Evolutionary conservation across 176 grass and related monocot species (phyloP), one percentile per base, ranked within the genome.

Genomic region (Aegilops sharonensis): DNA sequence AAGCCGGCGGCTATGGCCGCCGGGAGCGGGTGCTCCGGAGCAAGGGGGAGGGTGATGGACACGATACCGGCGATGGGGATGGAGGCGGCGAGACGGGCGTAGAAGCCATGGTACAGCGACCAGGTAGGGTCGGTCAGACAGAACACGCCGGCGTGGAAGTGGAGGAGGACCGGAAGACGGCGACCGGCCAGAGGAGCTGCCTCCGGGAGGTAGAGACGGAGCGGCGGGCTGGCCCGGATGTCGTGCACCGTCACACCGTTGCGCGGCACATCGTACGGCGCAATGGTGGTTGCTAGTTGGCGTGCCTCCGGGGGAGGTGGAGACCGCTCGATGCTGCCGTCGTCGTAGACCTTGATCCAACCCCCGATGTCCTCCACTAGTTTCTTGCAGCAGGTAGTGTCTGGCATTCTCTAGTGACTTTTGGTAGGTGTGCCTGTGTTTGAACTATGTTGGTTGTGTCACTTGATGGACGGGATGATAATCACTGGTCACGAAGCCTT

Each of bases 211-310:
- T 78, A 78, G 30, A 78, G 52, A 2, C 75, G 50, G 30, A 78
- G 50, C 0, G 75, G 75, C 4, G 50, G 75, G 3, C 23, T 8
- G 50, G 75, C 30, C 17, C 2, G 30, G 5, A 78, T 78, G 75
- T 78, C 75, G 9, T 78, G 75, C 50, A 78, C 50, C 30, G 75
- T 77, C 2, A 77, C 75, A 3, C 75, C 75, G 32, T 78, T 61
- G 76, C 31, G 9, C 35, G 54, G 76, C 31, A 61, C 54, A 6
- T 78, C 50, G 10, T 78, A 78, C 18, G 75, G 75, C 35, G 75
- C 75, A 20, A 77, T 56, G 5, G 11, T 1, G n/a, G 39, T 23
- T 27, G 39, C 39, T 11, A 73, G 11, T 25, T 24, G n/a, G 5
- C 27, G 2, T 31, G 17, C 15, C 74, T 31, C 74, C 17, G 29